Evolutionary conservation across 177 flowering plant species (phyloP).

Genomic region (Vitis hybrid): DNA sequence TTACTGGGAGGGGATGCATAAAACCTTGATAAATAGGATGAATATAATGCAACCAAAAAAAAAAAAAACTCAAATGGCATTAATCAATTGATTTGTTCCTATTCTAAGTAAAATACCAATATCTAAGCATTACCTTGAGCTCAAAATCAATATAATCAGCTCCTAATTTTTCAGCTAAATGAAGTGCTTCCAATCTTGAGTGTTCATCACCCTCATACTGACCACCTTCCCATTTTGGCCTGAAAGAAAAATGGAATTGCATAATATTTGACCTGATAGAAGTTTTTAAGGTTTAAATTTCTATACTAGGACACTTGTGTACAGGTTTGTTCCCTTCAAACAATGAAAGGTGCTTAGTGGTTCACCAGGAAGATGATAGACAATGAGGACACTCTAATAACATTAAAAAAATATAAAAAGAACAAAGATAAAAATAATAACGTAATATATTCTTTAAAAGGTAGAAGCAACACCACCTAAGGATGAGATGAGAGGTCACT

Average conservation of each 20-base stretch:
- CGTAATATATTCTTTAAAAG: too few relatives aligned
- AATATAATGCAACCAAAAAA: not conserved
- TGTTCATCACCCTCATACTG: constrained; percentile 56
- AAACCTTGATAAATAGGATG: not conserved
- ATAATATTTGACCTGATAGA: not conserved
- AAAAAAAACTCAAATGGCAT: too few relatives aligned
- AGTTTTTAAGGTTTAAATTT: not conserved
- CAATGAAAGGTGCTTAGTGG: too few relatives aligned
- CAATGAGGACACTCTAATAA: too few relatives aligned
- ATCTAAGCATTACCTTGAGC: constrained; percentile 15
- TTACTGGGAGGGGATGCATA: not conserved
- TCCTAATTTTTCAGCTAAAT: constrained; percentile 56
- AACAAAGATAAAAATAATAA: too few relatives aligned
- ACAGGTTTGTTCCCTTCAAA: too few relatives aligned
- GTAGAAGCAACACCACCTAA: too few relatives aligned
- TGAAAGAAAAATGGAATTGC: constrained; percentile 9
- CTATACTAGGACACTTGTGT: not conserved
- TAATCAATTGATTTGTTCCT: too few relatives aligned
- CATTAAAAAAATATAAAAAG: too few relatives aligned
- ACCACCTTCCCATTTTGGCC: constrained; percentile 71
- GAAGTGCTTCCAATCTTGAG: constrained; percentile 44
- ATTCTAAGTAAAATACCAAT: not conserved
- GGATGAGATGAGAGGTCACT: too few relatives aligned
- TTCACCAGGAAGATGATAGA: too few relatives aligned
- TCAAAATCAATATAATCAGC: constrained; percentile 64